Evolutionary conservation across 2,329 filamentous ascomycete genomes (phyloP).

Genomic region (Teratosphaeriaceae sp.): DNA sequence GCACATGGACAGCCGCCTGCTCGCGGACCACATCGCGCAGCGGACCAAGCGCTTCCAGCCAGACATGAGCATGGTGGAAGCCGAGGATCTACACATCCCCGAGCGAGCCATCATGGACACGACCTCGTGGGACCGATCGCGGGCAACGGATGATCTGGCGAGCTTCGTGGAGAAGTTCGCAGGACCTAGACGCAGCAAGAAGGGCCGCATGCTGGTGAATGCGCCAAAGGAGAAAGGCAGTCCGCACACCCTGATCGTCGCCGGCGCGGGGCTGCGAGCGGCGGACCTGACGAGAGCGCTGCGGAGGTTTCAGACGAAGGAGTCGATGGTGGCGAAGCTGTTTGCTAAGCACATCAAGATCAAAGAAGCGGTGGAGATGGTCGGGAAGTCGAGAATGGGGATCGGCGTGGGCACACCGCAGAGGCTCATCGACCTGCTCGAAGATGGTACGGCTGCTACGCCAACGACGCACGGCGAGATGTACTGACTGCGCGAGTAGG

Average conservation of each 20-base stretch:
- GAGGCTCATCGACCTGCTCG: slow-evolving; percentile 72
- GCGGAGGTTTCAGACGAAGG: slow-evolving; percentile 72
- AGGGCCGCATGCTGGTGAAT: slow-evolving; percentile 51
- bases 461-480: slow-evolving; percentile 4
- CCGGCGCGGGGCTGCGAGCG: slow-evolving; percentile 75
- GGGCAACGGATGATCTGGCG: slow-evolving; percentile 67
- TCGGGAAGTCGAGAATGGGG: slow-evolving; percentile 63
- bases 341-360: slow-evolving; percentile 99
- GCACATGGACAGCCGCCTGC: slow-evolving; percentile 72
- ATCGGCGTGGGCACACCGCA: slow-evolving; percentile 88
- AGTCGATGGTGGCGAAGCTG: slow-evolving; percentile 75
- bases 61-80: slow-evolving; percentile 75
- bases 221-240: slow-evolving; percentile 57
- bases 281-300: slow-evolving; percentile 75
- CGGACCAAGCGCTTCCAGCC: slow-evolving; percentile 70
- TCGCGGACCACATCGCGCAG: slow-evolving; percentile 81
- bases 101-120: slow-evolving; percentile 73
- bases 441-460: slow-evolving; percentile 55
- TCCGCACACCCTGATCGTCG: slow-evolving; percentile 80
- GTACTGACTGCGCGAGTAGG: slow-evolving; percentile 31
- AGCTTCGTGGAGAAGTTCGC: slow-evolving; percentile 66
- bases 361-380: slow-evolving; percentile 71
- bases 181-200: slow-evolving; percentile 24
- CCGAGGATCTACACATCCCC: slow-evolving; percentile 78
- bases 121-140: slow-evolving; percentile 60